These are phyloP conservation scores for Mrakia gelida DNA, from an alignment of 768 basidiomycete species.

Conservation along the genomic window DNA sequence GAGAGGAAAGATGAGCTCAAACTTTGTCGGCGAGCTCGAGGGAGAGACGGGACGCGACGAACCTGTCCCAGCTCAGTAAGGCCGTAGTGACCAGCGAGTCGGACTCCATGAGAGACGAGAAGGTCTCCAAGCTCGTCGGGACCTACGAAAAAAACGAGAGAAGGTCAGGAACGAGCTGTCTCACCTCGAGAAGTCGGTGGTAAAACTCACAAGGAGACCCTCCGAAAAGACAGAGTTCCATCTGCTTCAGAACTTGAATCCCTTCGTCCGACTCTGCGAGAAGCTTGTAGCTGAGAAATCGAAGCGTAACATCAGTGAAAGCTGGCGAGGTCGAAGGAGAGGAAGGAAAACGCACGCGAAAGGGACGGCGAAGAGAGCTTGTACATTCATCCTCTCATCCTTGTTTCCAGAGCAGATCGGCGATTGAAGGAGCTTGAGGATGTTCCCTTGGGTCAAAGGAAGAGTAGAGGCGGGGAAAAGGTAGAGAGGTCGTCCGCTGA, in stretches of 20 bases:
- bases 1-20: background rate
- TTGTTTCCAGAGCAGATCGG: conserved; percentile 32
- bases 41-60: conserved; percentile 34
- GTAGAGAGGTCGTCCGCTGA: conserved; percentile 48
- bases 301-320: background rate
- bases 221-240: conserved; percentile 54
- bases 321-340: background rate
- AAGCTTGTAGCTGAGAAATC: conserved; percentile 44
- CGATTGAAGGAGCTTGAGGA: conserved; percentile 47
- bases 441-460: conserved; percentile 51
- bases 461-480: conserved; percentile 51
- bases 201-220: conserved; percentile 44
- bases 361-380: conserved; percentile 42
- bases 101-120: conserved; percentile 52
- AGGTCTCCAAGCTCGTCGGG: conserved; percentile 56
- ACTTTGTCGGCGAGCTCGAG: background rate
- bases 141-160: conserved; percentile 40
- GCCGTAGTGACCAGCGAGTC: conserved; percentile 53
- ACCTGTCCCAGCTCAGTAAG: conserved; percentile 48
- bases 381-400: conserved; percentile 13
- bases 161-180: too few relatives aligned
- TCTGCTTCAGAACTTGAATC: conserved; percentile 47
- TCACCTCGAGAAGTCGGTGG: too few relatives aligned
- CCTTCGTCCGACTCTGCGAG: conserved; percentile 54
- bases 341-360: conserved; percentile 38